Percentiles rank a stretch among this genome's conserved stretches.
phyloP scores from a whole-genome alignment of 176 grass and related monocot species.

The Carex pumila region DNA sequence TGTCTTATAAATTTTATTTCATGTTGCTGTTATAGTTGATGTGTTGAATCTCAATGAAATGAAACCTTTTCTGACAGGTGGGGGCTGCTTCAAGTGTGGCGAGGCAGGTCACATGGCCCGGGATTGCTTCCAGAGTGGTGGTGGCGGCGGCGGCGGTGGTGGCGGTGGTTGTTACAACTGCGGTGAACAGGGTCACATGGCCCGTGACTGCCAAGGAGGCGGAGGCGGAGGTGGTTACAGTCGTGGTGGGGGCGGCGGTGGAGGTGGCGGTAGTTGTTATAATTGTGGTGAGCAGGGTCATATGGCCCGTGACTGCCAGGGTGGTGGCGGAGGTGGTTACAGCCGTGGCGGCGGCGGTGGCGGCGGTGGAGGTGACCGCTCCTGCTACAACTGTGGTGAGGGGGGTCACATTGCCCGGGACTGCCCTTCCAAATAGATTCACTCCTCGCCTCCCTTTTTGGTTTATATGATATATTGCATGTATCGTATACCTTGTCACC shows the following conservation, averaged over 20 bases:
- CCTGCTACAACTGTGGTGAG: conserved; percentile 88
- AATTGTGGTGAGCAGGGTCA: conserved; percentile 77
- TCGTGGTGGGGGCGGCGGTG: conserved; percentile 26
- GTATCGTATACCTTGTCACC: conserved; percentile 16
- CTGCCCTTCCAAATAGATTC: conserved; percentile 30
- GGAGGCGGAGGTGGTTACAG: conserved; percentile 26
- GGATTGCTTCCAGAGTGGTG: conserved; percentile 1
- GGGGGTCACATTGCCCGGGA: conserved; percentile 79
- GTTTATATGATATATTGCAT: conserved; percentile 21
- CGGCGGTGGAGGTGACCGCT: conserved; percentile 26
- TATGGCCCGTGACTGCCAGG: conserved; percentile 67
- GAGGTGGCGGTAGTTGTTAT: conserved; percentile 57
- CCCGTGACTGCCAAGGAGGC: conserved; percentile 48
- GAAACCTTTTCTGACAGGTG: conserved; percentile 8
- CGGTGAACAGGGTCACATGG: conserved; percentile 56
- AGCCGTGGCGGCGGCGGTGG: conserved; percentile 24
- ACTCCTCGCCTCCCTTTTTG: neutral
- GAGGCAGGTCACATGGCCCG: conserved; percentile 12
- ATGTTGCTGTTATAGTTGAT: neutral
- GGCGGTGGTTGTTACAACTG: conserved; percentile 76
- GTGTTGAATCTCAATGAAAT: neutral
- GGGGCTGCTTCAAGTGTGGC: conserved; percentile 43
- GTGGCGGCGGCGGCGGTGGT: conserved; percentile 12
- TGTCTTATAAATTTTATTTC: neutral
- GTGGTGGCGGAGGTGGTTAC: conserved; percentile 16